Conservation (phyloP, 768 basidiomycete genomes). For the Podaxis mareebaensis region DNA sequence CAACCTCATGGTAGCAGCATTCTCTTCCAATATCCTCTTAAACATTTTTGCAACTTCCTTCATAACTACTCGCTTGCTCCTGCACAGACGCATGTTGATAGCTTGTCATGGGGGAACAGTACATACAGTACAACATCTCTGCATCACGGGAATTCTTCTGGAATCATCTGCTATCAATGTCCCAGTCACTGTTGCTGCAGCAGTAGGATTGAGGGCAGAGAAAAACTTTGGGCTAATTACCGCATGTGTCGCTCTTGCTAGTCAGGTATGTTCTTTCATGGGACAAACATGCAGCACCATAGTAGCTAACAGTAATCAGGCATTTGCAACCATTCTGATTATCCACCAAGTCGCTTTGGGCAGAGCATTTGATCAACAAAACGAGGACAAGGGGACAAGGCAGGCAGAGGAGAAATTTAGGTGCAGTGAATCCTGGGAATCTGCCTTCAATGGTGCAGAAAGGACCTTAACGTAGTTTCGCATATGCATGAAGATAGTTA, state of each 20-base stretch:
- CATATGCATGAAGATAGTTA: too few relatives aligned
- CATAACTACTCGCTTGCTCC: neutral
- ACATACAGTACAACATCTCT: neutral
- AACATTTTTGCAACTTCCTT: neutral
- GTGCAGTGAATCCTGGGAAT: neutral
- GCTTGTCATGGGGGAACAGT: neutral
- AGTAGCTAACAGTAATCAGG: neutral
- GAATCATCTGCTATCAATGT: conserved; percentile 1
- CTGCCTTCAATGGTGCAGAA: neutral
- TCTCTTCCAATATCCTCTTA: neutral
- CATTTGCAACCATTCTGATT: neutral
- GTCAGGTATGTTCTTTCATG: neutral
- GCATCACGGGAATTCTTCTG: neutral
- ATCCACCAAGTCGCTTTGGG: conserved; percentile 4
- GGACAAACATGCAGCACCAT: neutral
- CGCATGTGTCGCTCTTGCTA: neutral
- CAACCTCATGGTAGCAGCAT: neutral
- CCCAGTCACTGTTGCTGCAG: neutral
- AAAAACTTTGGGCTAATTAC: neutral
- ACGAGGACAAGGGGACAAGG: neutral
- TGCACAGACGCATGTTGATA: neutral
- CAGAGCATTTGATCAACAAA: neutral
- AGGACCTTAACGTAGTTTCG: too few relatives aligned
- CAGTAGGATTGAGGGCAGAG: neutral
- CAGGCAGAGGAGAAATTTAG: neutral